Base-by-base conservation (phyloP, 805 yeast species). In the Starmerella etchellsii region DNA sequence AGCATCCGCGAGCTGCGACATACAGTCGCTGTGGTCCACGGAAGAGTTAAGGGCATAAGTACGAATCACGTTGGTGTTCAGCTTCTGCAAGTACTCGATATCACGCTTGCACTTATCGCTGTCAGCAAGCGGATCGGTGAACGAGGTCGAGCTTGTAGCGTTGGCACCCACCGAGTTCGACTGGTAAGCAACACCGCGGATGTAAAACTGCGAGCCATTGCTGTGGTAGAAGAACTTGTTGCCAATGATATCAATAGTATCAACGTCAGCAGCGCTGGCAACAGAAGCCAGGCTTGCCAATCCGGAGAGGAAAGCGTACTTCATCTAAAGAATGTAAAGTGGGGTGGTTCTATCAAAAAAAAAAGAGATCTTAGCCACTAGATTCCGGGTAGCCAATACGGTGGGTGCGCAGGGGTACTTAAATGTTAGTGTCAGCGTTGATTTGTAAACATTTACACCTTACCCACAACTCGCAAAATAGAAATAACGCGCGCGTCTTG, bases 151-250 rank as follows among this genome's bases (percentile, higher is more conserved):
- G 26, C 32, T 18, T 18, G 54, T 45, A 20, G 38, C 47, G 48
- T 65, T 66, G 39, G 73, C 71, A n/a, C n/a, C n/a, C 13, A 76
- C 68, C 8, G 43, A 22, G 50, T 76, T 71, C 33, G 78, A 76
- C 63, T 85, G 95, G 62, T 85, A 84, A 0, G 94, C 94, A 38
- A 84, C 71, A 50, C 96, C 96, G 55, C 75, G 78, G 55, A 87
- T 71, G 62, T 76, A 87, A 63, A 87, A 87, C 63, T 83, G 94
- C 32, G 80, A 71, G 10, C 85, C 88, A 49, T 77, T 73, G 49
- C 66, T 68, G 16, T 77, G 63, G 61, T 74, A 72, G 61, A 79
- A 84, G 62, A 88, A 84, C 61, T 81, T 78, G 66, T 72, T 78
- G 6, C 88, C 91, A 22, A 66, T 62, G 19, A 78, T 68, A 43